Base-by-base conservation (phyloP, 345 rosid genomes). In the Pistacia vera region DNA sequence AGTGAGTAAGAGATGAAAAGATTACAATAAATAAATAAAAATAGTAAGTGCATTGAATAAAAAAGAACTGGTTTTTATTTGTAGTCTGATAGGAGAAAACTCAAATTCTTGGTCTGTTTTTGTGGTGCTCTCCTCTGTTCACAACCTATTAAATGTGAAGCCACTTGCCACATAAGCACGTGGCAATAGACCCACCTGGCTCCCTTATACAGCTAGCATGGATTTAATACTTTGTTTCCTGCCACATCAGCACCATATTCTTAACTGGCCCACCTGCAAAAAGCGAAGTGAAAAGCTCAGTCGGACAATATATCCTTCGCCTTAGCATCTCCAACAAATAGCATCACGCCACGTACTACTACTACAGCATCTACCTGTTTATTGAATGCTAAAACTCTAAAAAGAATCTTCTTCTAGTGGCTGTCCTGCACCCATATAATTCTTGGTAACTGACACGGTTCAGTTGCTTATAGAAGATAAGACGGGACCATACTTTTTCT, bases 401-500 rank as follows among this genome's bases (percentile, higher is more conserved):
- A 33, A 36, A 66, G 71, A 75, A 76, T 69, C 70, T 66, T 17
- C 58, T 62, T 55, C 25, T 56, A 16, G 73, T 66, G 81, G 81
- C 77, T 72, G 81, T 38, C 30, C 56, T 58, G 46, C 4, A 66
- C 38, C 18, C 7, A 28, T 41, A 14, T 59, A 56, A 41, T 22
- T 59, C 44, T 48, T 8, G 65, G 71, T 75, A 76, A 54, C 61
- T 61, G 77, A 67, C 84, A 77, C 80, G 76, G 81, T 81, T 72
- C 70, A 22, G 28, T 71, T 64, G 48, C 14, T 22, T 30, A 38
- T 28, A 52, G 11, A 60, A 56, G 85, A 75, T 72, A 83, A 80
- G 81, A 71, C 44, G 41, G 80, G 78, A 79, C 72, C 83, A 75
- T 77, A 77, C 77, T 69, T 81, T 83, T 81, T 77, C 86, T 77